phyloP scores from a whole-genome alignment of 805 yeast genomes.

The Nakazawaea laoshanensis region DNA sequence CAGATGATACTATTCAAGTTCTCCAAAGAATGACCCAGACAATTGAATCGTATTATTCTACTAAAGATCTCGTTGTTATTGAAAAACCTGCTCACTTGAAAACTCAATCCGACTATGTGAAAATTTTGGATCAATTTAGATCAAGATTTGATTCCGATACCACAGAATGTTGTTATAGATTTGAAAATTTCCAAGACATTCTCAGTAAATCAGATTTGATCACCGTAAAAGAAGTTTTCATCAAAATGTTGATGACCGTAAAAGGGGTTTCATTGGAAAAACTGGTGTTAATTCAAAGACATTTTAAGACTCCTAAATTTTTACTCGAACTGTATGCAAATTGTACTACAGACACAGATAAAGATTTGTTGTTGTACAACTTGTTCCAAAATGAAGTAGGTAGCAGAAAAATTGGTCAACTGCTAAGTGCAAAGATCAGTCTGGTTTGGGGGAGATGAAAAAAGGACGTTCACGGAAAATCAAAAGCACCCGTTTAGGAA shows the following conservation, averaged over 20 bases:
- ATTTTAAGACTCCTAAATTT: conserved; percentile 60
- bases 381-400: conserved; percentile 36
- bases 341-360: conserved; percentile 18
- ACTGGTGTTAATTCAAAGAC: conserved; percentile 67
- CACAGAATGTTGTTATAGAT: conserved; percentile 35
- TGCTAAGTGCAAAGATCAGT: conserved; percentile 41
- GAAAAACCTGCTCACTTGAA: conserved; percentile 37
- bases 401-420: conserved; percentile 42
- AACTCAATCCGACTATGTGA: conserved; percentile 42
- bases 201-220: conserved; percentile 62
- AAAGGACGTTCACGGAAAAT: too few relatives aligned
- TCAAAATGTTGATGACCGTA: conserved; percentile 69
- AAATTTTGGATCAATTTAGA: conserved; percentile 32
- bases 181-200: conserved; percentile 52
- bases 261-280: conserved; percentile 80
- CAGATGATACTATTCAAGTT: conserved; percentile 67
- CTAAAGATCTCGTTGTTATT: conserved; percentile 36
- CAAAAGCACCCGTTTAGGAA: too few relatives aligned
- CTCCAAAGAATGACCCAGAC: conserved; percentile 39
- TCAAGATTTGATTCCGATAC: conserved; percentile 23
- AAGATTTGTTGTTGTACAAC: conserved; percentile 21
- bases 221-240: conserved; percentile 69
- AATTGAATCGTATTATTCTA: conserved; percentile 29
- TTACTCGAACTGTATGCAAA: conserved; percentile 42
- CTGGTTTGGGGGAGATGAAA: conserved; percentile 63